Base-by-base conservation (phyloP, 23 red algal genomes). In the Pyropia yezoensis region DNA sequence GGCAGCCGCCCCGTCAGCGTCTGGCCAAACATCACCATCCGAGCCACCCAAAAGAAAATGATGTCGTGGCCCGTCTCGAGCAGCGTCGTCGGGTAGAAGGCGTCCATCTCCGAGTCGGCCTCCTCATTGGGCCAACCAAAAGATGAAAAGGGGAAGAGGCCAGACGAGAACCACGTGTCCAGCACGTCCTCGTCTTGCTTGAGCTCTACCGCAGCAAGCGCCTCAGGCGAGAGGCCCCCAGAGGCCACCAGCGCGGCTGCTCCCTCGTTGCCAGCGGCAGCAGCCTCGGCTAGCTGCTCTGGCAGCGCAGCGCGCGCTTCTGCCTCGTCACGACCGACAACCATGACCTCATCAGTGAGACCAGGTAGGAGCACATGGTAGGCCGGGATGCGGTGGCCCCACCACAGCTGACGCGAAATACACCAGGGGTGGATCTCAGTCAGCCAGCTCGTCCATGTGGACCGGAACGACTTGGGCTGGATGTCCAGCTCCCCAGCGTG, bases 111-210 rank as follows among this genome's bases (percentile, higher is more conserved):
- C 17, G 78, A 47, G 29, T 59, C 59, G 18, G 88, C 69, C 18
- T 88, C 74, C 39, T 27, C 26, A 27, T 67, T 28, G 3, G 94
- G 94, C 94, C 94, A 98, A 11, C 94, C 94, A 62, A 98, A 98
- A 3, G 91, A 87, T 55, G 94, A 98, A 71, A 98, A 98, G 18
- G 94, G 94, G 66, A 98, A 98, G 13, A 98, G 67, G 18, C 94
- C 94, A 8, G 94, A 98, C 23, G 94, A 98, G 64, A 98, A 98
- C 94, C 94, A 98, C 30, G 94, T 98, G 59, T 98, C 94, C n/a
- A 98, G 73, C 5, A 98, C 94, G 66, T 98, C 94, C 58, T 98
- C 94, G 54, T 98, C 94, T 63, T 98, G 94, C 7, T 54, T n/a
- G 23, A 89, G 77, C 6, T 33, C 67, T 0, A 95, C 75, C 23